Base-by-base conservation (phyloP, 2,329 filamentous ascomycete species). In the Cryphonectria carpinicola region DNA sequence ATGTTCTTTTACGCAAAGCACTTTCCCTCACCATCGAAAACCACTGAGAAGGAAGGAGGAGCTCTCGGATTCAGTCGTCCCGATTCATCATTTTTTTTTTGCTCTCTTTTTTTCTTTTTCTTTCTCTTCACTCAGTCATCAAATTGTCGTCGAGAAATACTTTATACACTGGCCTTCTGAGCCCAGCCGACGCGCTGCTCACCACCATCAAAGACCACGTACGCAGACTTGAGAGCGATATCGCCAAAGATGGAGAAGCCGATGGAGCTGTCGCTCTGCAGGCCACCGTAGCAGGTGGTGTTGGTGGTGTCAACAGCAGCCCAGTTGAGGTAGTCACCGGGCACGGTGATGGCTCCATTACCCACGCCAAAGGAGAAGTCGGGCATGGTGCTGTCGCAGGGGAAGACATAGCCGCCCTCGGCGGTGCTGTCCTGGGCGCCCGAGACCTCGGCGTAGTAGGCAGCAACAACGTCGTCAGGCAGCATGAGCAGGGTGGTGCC, bases 401-500 rank as follows among this genome's bases (percentile, higher is more conserved):
- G 83, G 71, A 82, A 86, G 54, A 84, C 80, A 71, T 81, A 84
- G 1, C 71, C 71, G 4, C 83, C 84, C 4, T 81, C 81, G 22
- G 76, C 76, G 52, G 71, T 71, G 52, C 74, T 71, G 49, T 77
- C 77, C 66, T 78, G 77, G 11, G 84, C 81, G 8, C 80, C 79
- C 1, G 76, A 37, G 1, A 86, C 82, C 72, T 82, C 72, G n/a
- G 72, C 73, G 74, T 85, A 87, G 75, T 86, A 87, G 1, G 78
- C 81, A 14, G 78, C 71, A 8, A 82, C 82, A 25, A 85, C 78
- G 25, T 80, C 78, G 35, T 81, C 78, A 69, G 81, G 79, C 41
- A 84, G 79, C 49, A 86, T 77, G 79, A 87, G 81, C 61, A 87
- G 79, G 22, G 85, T 83, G 7, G 84, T 86, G 22, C 85, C 85